Evolutionary conservation across 352 stramenopile genomes (phyloP), one percentile per base, ranked within the genome.

Genomic region (Phytophthora pluvialis): DNA sequence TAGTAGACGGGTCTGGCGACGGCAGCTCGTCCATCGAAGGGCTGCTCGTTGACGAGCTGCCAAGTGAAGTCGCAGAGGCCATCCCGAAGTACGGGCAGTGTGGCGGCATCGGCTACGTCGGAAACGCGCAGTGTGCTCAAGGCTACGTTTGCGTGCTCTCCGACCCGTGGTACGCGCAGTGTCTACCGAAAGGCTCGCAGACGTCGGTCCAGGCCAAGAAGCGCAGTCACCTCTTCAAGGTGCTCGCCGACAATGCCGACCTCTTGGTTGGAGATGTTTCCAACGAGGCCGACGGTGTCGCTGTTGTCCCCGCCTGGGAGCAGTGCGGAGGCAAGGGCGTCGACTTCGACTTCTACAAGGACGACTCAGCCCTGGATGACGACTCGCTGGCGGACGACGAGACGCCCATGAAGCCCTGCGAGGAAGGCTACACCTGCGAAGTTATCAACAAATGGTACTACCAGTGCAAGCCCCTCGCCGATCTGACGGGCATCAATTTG

Each of bases 161-260:
- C 7, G 59, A 77, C 15, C 57, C 67, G n/a, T 85, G 77, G 74
- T 86, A 75, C 46, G 70, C 72, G 4, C 77, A 81, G 42, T 86
- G 77, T 44, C 60, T 83, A 0, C 74, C 77, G 2, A 61, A 45
- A 49, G 48, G 40, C 32, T 28, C 21, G 3, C 29, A 48, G 13
- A 44, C 46, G 1, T 49, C 31, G 12, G n/a, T 48, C 6, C 39
- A 46, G 6, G 60, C 21, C 4, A 60, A 55, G 44, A 62, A 67
- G 39, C 36, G 35, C 21, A 40, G 11, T 1, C 40, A 60, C 28
- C 48, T 5, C 16, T 53, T 40, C 6, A 72, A 67, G 26, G 4
- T 32, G 28, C 48, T 42, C 32, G 18, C 46, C 12, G 33, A 51
- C 7, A 42, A 55, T 6, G 21, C 45, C 3, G 59, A 72, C 12